phyloP scores from a whole-genome alignment of 1,139 yeast genomes.

The Eremothecium gossypii region DNA sequence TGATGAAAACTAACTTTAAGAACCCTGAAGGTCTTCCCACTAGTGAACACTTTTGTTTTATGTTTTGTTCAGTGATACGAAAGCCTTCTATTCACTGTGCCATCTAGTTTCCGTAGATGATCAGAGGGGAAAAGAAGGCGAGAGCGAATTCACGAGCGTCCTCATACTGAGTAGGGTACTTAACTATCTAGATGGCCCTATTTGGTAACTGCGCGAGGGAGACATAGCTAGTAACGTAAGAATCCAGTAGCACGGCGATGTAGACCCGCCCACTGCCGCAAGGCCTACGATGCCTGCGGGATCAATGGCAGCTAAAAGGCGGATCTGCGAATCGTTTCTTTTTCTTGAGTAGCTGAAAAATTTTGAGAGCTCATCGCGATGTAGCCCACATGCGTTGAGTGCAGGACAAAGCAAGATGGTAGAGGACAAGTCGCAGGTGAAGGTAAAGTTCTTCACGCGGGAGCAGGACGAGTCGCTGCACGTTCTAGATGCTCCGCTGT shows the following conservation, averaged over 20 bases:
- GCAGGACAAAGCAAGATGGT: constrained; percentile 20
- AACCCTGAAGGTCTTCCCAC: too few relatives aligned
- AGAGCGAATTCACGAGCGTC: constrained; percentile 29
- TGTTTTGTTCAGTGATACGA: constrained; percentile 22
- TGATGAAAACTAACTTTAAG: too few relatives aligned
- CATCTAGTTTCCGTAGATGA: constrained; percentile 28
- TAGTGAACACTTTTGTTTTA: not conserved
- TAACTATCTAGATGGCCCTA: constrained; percentile 16
- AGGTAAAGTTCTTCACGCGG: constrained; percentile 76
- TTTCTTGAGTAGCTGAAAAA: constrained; percentile 11
- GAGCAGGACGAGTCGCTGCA: constrained; percentile 66
- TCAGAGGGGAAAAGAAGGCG: constrained; percentile 32
- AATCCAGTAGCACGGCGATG: not conserved
- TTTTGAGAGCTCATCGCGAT: constrained; percentile 14
- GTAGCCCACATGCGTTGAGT: constrained; percentile 15
- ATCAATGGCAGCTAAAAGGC: not conserved
- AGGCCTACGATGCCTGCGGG: not conserved
- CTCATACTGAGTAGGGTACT: constrained; percentile 29
- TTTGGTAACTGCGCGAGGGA: constrained; percentile 31
- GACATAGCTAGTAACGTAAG: constrained; percentile 10
- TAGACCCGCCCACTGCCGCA: not conserved
- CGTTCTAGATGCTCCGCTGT: constrained; percentile 76
- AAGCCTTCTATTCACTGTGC: constrained; percentile 33
- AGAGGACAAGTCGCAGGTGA: constrained; percentile 44
- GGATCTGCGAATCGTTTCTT: constrained; percentile 3